Base-by-base conservation (phyloP, 2,329 filamentous ascomycete species). In the Cladophialophora immunda region DNA sequence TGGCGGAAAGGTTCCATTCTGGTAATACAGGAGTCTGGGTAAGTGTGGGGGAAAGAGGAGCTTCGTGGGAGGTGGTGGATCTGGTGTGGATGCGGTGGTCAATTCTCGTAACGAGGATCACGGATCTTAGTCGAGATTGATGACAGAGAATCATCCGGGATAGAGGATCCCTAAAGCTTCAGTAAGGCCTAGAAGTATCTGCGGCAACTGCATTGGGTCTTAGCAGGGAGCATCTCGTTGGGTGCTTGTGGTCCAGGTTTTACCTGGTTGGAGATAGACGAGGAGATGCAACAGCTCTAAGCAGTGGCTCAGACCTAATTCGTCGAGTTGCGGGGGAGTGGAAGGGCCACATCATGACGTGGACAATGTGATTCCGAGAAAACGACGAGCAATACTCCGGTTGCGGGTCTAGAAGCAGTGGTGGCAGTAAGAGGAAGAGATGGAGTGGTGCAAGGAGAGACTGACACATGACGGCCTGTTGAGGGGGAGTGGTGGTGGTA, bases 41-140 rank as follows among this genome's bases (percentile, higher is more conserved):
- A 22, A 36, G 58, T 60, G 58, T 60, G 45, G 58, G 45, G 58
- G 8, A 25, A 54, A 17, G 27, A 27, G n/a, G 41, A 47, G n/a
- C 7, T 47, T 47, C 6, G 41, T 25, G 45, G 11, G 11, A 17
- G 13, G 5, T 17, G 36, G 25, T 36, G 11, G 56, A 45, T 6
- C 8, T 58, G 32, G 56, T 29, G 56, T 11, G 41, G 36, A 13
- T 29, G 13, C 45, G 22, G 5, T 50, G 45, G 45, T 25, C 45
- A 47, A 22, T 47, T 47, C 41, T 22, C 19, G 41, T 22, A 22
- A 47, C 41, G 41, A 22, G n/a, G 41, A 38, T 15, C 9, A 38
- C 11, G 34, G 34, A 9, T 47, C n/a, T n/a, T 7, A 17, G 38
- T 41, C 15, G 38, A 41, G 54, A 56, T 56, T 19, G 27, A 22